Evolutionary conservation across 192 early-diverging fungal species (phyloP), one percentile per base, ranked within the genome.

Genomic region (Umbelopsis sp.): DNA sequence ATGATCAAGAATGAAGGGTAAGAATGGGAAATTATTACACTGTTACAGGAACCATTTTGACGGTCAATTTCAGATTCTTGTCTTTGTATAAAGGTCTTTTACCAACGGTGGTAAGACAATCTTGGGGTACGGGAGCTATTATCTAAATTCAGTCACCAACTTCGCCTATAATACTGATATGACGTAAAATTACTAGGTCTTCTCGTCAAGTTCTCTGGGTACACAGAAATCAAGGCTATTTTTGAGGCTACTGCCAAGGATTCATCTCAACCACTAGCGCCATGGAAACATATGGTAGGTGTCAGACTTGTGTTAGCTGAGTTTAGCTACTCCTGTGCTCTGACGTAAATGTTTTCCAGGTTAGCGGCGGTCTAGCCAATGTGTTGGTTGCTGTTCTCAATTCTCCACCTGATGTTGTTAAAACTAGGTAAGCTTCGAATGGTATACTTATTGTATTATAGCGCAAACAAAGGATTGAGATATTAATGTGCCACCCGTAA

Each of bases 331-430:
- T 32, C 65, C 7, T 66, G 8, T 66, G 3, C 21, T 66, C 4
- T 22, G 12, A 66, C 36, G 3, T 66, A 66, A 22, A 45, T 38
- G 25, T 38, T n/a, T 26, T 59, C 50, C 50, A 75, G 74, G 69
- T 65, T 9, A 73, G 79, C 29, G 81, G 81, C 29, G 79, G 79
- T 56, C 45, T 77, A 22, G 72, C 81, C 24, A 82, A 82, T 54
- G 69, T 82, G 4, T 29, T 82, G 10, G 81, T 82, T 24, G 81
- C 69, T 6, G 71, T 82, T 14, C 32, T 80, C 12, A 82, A 82
- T 59, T 77, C 75, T 21, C 81, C 81, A 25, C 81, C 81, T 17
- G 81, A 82, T 59, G 81, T 82, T 17, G 78, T 82, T 4, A 82
- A 82, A 59, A 82, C 81, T 43, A 69, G 77, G 77, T 77, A 73